A percentile compares a stretch with the other conserved stretches of the same genome.
Conservation (phyloP, 345 rosid species). For the Eucalyptus brandiana region DNA sequence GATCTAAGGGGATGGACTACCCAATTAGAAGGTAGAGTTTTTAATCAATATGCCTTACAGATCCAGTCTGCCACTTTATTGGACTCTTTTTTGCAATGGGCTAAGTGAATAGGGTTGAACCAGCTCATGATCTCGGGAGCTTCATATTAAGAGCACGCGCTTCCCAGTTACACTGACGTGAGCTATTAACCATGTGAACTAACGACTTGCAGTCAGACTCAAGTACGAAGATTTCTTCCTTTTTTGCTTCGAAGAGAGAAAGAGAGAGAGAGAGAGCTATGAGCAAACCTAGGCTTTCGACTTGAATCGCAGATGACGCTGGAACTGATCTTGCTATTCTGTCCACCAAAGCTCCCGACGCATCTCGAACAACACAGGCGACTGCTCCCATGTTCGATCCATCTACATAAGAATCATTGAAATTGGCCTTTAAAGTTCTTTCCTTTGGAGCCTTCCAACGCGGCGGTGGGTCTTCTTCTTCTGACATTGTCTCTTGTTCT, state of each 20-base stretch:
- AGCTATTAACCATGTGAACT: not conserved
- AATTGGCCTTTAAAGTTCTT: not conserved
- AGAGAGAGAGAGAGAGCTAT: not conserved
- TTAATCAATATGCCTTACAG: not conserved
- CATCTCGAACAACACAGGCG: not conserved
- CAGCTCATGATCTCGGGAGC: not conserved
- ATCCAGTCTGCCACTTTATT: not conserved
- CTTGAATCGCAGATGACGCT: rapidly evolving
- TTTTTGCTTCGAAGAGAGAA: not conserved
- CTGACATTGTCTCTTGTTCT: too few relatives aligned
- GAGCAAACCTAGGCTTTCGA: not conserved
- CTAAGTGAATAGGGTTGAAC: not conserved
- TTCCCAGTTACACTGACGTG: not conserved
- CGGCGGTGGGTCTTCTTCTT: too few relatives aligned
- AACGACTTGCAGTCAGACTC: not conserved
- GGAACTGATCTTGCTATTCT: rapidly evolving
- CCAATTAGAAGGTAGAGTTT: not conserved
- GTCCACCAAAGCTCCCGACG: not conserved
- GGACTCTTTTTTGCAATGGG: not conserved
- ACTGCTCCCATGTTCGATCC: not conserved
- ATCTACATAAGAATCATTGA: not conserved
- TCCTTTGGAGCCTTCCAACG: not conserved
- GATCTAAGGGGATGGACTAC: rapidly evolving
- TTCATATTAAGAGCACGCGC: too few relatives aligned
- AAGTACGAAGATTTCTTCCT: not conserved